A percentile compares a stretch with the other conserved stretches of the same genome.
phyloP scores from a whole-genome alignment of 345 rosid genomes.

The Salix viminalis region DNA sequence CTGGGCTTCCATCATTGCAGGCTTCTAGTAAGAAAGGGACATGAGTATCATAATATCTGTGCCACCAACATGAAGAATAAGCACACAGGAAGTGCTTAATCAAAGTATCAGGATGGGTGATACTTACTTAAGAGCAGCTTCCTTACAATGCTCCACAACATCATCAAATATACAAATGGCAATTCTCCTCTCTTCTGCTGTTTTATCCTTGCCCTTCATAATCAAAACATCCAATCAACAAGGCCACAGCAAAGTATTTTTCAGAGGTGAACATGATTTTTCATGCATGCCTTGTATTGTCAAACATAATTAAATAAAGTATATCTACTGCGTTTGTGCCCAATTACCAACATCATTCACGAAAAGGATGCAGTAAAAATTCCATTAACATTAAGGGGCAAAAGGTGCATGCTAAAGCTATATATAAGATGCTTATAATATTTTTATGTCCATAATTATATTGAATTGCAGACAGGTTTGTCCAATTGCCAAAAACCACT shows the following conservation, averaged over 20 bases:
- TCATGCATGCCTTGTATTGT: background rate
- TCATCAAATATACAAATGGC: conserved; percentile 99
- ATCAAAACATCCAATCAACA: conserved; percentile 5
- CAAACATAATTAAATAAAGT: background rate
- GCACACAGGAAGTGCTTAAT: background rate
- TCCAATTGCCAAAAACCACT: background rate
- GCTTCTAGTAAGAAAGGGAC: conserved; percentile 98
- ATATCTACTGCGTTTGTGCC: background rate
- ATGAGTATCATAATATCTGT: conserved; percentile 83
- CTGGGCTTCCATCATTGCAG: conserved; percentile 86
- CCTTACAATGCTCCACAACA: conserved; percentile 94
- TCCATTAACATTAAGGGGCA: background rate
- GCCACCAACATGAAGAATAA: conserved; percentile 14
- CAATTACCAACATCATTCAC: background rate
- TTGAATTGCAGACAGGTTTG: background rate
- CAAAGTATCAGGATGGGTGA: background rate
- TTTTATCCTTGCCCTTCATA: conserved; percentile 89
- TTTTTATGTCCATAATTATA: background rate
- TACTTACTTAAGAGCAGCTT: conserved; percentile 79
- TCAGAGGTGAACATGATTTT: background rate
- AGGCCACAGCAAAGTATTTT: background rate
- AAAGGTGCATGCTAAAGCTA: background rate
- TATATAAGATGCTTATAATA: background rate
- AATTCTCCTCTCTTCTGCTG: conserved; percentile 96
- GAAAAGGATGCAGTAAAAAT: background rate